Base-by-base conservation (phyloP, 2,329 filamentous ascomycete species). In the Aspergillus puulaauensis region DNA sequence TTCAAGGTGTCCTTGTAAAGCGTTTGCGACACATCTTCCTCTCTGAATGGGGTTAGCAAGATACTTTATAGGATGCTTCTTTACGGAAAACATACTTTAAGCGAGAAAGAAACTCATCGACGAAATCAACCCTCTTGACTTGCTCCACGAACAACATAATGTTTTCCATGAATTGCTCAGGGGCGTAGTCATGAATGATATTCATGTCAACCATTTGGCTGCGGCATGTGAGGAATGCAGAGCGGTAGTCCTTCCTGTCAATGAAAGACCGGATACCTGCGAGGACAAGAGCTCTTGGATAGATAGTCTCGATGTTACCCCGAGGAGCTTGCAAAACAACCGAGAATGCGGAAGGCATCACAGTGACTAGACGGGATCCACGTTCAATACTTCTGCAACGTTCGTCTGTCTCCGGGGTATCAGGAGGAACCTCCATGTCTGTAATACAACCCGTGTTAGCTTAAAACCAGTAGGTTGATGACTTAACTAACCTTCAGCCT, bases 201-300 rank as follows among this genome's bases (percentile, higher is more conserved):
- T 99, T 99, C 89, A 98, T 93, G 69, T 99, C 95, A 1, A 99
- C 95, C 65, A 96, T 86, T 72, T 99, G 96, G 21, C 88, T 93
- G 51, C 95, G 87, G 71, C 95, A 98, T 61, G 91, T 88, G 21
- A 90, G 80, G 71, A 97, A 99, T 0, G 95, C 95, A 52, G 85
- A 86, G 49, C 83, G 85, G 69, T 97, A 99, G 66, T 95, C 86
- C 71, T 90, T 90, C 33, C 84, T 80, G 54, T 92, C 89, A 52
- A 99, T 90, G 52, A 90, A 86, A 50, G 85, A 84, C 48, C 95
- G 86, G 56, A 99, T 96, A 24, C 92, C 93, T 2, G 92, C 91
- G 49, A 99, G 81, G 0, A 99, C 93, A 76, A 99, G 88, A 14
- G 93, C 93, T 59, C 95, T 85, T 15, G 95, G 95, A 69, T 88